Conservation (phyloP, 345 rosid genomes). For the Anacardium occidentale region DNA sequence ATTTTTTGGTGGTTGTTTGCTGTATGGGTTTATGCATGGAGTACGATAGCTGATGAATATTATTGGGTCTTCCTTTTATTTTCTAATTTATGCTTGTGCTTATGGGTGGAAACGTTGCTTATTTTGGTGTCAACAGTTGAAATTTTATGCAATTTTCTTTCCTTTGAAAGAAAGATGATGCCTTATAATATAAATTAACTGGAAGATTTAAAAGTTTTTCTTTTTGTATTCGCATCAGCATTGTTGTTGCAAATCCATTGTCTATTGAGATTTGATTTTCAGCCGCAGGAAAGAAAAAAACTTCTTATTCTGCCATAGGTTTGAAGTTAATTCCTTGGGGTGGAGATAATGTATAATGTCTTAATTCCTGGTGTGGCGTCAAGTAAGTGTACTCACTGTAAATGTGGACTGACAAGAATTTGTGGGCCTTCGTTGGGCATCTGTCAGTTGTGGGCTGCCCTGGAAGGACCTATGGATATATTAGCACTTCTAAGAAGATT, state of each 20-base stretch:
- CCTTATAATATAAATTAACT: neutral
- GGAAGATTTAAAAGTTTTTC: neutral
- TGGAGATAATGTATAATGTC: conserved; percentile 33
- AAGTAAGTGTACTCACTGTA: conserved; percentile 65
- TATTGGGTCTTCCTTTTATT: neutral
- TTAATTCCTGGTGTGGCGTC: conserved; percentile 81
- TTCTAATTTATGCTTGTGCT: neutral
- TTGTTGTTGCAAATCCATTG: neutral
- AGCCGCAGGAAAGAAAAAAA: neutral
- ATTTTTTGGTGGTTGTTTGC: neutral
- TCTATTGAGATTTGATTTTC: neutral
- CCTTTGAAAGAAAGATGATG: neutral
- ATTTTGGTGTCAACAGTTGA: neutral
- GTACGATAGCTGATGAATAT: neutral
- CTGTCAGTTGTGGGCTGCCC: conserved; percentile 41
- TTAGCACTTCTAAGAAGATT: neutral
- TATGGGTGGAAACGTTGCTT: neutral
- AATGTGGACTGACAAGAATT: conserved; percentile 60
- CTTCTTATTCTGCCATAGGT: neutral
- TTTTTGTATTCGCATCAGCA: neutral
- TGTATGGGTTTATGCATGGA: neutral
- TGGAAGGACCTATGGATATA: conserved; percentile 50
- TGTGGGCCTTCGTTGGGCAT: conserved; percentile 71
- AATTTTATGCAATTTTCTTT: no score
- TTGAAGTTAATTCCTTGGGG: neutral